A percentile compares a stretch with the other conserved stretches of the same genome.
phyloP scores from a whole-genome alignment of 2,329 filamentous ascomycete genomes.

The Venturia asperata region DNA sequence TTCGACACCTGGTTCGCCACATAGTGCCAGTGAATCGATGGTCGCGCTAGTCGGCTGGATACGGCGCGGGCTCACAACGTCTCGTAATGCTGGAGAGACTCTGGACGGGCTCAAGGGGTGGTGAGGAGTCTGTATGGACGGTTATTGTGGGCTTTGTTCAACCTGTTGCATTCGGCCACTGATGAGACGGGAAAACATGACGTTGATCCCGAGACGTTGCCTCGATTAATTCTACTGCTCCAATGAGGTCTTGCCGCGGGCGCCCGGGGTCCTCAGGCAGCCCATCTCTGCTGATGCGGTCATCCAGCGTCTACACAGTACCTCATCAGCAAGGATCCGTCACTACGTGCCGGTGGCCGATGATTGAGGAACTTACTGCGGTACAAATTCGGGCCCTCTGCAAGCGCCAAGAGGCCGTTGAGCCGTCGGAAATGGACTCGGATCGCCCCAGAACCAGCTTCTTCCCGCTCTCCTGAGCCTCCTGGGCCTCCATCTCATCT shows the following conservation, averaged over 20 bases:
- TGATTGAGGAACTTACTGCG: too few species aligned
- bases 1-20: not conserved
- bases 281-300: not conserved
- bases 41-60: not conserved
- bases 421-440: not conserved
- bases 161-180: constrained; percentile 7
- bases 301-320: not conserved
- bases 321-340: not conserved
- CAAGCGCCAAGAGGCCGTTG: not conserved
- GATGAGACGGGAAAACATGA: not conserved
- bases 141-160: constrained; percentile 7
- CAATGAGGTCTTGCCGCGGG: not conserved
- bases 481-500: not conserved
- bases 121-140: constrained; percentile 1
- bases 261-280: not conserved
- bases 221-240: not conserved
- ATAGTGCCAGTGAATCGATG: not conserved
- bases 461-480: too few species aligned
- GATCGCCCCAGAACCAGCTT: not conserved
- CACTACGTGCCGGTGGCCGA: not conserved
- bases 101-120: not conserved
- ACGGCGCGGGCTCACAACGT: not conserved
- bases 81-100: not conserved
- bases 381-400: not conserved
- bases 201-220: not conserved